Evolutionary conservation across 2,329 filamentous ascomycete species (phyloP).

Genomic region (Colletotrichum sansevieriae): DNA sequence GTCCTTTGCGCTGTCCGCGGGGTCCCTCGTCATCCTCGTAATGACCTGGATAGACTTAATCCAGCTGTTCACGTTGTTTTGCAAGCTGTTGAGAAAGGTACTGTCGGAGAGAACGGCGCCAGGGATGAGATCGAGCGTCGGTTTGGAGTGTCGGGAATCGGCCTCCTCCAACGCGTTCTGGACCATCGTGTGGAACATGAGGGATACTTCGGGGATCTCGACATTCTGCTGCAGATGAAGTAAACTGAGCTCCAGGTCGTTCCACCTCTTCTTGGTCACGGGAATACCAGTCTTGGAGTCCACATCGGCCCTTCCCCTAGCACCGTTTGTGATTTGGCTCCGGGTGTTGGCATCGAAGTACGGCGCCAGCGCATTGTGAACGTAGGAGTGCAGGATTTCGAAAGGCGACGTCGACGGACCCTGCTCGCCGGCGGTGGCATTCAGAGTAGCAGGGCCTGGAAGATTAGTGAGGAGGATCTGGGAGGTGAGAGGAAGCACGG

Average conservation of each 20-base stretch:
- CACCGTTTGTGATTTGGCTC: conserved; percentile 74
- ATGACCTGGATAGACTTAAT: conserved; percentile 98
- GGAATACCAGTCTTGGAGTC: conserved; percentile 96
- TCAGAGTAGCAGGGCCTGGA: conserved; percentile 81
- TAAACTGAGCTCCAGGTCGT: conserved; percentile 91
- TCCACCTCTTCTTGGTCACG: conserved; percentile 96
- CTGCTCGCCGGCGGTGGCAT: conserved; percentile 76
- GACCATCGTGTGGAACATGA: conserved; percentile 90
- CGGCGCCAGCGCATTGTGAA: conserved; percentile 91
- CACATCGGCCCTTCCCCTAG: conserved; percentile 82
- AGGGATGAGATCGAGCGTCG: conserved; percentile 84
- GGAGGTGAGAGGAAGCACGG: conserved; percentile 82
- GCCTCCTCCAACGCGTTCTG: conserved; percentile 88
- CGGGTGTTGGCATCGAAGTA: conserved; percentile 98
- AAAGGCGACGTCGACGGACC: conserved; percentile 84
- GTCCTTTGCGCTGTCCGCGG: conserved; percentile 68
- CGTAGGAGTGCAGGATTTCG: conserved; percentile 90
- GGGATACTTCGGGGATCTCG: conserved; percentile 91
- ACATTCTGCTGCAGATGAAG: conserved; percentile 97
- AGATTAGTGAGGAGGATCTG: conserved; percentile 96
- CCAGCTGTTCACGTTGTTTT: conserved; percentile 95
- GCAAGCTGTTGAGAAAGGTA: conserved; percentile 91
- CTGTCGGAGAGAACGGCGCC: conserved; percentile 85
- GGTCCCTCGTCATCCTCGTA: conserved; percentile 92
- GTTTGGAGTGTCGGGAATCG: conserved; percentile 72